Conservation (phyloP, 129 eudicot genomes). For the Deinandra increscens region DNA sequence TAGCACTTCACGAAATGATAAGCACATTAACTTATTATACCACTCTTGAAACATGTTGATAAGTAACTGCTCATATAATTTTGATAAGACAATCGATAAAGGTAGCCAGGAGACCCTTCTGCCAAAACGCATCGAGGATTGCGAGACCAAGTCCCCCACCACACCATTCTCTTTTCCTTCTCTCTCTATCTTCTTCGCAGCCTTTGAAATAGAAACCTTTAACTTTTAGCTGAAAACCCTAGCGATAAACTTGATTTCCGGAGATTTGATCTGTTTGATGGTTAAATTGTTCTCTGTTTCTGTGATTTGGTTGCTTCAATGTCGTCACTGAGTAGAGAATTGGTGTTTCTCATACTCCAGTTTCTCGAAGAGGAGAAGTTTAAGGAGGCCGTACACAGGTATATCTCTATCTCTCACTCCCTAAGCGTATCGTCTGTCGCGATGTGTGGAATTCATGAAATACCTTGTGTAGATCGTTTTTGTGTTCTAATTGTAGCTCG, state of each 20-base stretch:
- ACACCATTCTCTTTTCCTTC: constrained; percentile 28
- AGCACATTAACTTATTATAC: constrained; percentile 7
- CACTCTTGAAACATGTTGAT: not conserved
- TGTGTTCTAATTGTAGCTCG: not conserved
- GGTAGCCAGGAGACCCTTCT: constrained; percentile 46
- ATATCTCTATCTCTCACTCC: not conserved
- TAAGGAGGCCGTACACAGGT: constrained; percentile 80
- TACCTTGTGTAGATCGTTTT: constrained; percentile 8
- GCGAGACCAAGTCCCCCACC: constrained; percentile 67
- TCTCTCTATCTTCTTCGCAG: constrained; percentile 35
- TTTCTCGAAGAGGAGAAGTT: constrained; percentile 91
- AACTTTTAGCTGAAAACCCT: constrained; percentile 39
- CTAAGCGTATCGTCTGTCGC: not conserved
- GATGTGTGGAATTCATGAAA: not conserved
- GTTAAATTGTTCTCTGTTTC: not conserved
- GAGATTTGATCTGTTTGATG: constrained; percentile 10
- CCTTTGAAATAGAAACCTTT: constrained; percentile 30
- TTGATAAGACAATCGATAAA: constrained; percentile 42
- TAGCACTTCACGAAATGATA: constrained; percentile 33
- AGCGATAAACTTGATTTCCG: constrained; percentile 17
- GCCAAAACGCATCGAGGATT: constrained; percentile 72
- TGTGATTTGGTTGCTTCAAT: constrained; percentile 35
- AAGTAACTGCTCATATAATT: constrained; percentile 12
- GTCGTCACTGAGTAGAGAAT: constrained; percentile 83
- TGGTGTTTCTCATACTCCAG: constrained; percentile 81